Percentiles rank a stretch among this genome's conserved stretches.
These are phyloP conservation scores for Gracilaria gracilis DNA, from an alignment of 23 red algal genomes.

Conservation along the genomic window DNA sequence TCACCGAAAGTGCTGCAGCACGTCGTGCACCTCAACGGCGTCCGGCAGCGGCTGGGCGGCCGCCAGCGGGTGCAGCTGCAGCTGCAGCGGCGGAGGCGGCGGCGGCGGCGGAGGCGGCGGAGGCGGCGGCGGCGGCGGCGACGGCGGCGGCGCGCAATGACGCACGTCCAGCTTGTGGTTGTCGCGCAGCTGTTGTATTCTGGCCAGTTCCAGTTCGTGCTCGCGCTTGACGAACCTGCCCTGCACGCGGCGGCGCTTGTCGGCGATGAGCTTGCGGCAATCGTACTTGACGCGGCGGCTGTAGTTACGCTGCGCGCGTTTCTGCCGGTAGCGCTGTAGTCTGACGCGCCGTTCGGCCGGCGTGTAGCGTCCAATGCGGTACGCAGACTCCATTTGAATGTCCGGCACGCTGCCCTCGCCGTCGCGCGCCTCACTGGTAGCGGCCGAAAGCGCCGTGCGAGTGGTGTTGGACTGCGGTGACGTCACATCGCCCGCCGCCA, in stretches of 20 bases:
- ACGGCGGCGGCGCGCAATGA: too few species aligned
- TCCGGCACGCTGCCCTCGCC: constrained; percentile 1
- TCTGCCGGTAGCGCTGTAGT: constrained; percentile 80
- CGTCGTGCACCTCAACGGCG: background rate
- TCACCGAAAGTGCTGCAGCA: constrained; percentile 8
- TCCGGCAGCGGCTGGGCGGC: background rate
- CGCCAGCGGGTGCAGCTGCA: background rate
- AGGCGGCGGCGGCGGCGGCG: too few species aligned
- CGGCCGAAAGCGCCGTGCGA: background rate
- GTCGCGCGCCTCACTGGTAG: background rate
- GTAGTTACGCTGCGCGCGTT: constrained; percentile 76
- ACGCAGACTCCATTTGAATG: constrained; percentile 69
- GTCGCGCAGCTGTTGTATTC: too few species aligned
- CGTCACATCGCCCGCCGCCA: too few species aligned
- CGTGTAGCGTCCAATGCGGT: constrained; percentile 78
- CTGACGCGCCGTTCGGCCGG: constrained; percentile 67
- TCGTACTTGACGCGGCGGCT: constrained; percentile 80
- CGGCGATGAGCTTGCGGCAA: constrained; percentile 85
- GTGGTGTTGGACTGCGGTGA: too few species aligned
- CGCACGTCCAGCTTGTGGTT: too few species aligned
- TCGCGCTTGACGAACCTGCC: constrained; percentile 93
- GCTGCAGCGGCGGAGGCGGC: background rate
- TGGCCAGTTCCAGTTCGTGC: constrained; percentile 57
- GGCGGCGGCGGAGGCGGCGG: constrained; percentile 29
- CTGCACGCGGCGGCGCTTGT: constrained; percentile 78